These are phyloP conservation scores for Cladosporium austrohemisphaericum DNA, from an alignment of 2,329 filamentous ascomycete species.

Conservation along the genomic window DNA sequence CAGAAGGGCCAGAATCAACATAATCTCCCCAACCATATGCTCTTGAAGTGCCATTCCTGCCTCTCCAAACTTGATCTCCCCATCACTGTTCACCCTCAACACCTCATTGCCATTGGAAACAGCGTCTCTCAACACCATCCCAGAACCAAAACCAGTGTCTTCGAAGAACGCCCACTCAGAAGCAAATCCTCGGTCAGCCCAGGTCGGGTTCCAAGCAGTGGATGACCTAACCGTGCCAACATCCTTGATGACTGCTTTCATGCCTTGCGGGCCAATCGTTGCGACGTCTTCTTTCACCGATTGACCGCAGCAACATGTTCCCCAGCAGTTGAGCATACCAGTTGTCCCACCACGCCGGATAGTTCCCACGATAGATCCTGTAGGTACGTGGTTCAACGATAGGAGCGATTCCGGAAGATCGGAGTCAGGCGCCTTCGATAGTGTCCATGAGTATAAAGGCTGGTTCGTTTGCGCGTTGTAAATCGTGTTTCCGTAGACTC, in stretches of 20 bases:
- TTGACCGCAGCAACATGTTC: neutral
- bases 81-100: neutral
- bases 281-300: neutral
- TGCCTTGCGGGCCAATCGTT: neutral
- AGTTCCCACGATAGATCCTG: neutral
- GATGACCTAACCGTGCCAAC: neutral
- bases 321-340: neutral
- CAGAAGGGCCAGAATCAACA: neutral
- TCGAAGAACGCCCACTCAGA: slow-evolving; percentile 1
- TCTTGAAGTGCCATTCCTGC: neutral
- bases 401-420: neutral
- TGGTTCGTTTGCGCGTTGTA: slow-evolving; percentile 3
- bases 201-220: neutral
- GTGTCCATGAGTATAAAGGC: neutral
- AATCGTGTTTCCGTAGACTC: neutral
- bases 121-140: neutral
- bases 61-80: neutral
- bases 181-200: neutral
- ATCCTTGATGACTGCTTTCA: neutral
- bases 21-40: slow-evolving; percentile 2
- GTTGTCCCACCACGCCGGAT: neutral
- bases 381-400: neutral
- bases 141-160: neutral
- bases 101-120: slow-evolving; percentile 1
- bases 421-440: neutral